phyloP scores from a whole-genome alignment of 208 protist species.

The Zelonia costaricensis region DNA sequence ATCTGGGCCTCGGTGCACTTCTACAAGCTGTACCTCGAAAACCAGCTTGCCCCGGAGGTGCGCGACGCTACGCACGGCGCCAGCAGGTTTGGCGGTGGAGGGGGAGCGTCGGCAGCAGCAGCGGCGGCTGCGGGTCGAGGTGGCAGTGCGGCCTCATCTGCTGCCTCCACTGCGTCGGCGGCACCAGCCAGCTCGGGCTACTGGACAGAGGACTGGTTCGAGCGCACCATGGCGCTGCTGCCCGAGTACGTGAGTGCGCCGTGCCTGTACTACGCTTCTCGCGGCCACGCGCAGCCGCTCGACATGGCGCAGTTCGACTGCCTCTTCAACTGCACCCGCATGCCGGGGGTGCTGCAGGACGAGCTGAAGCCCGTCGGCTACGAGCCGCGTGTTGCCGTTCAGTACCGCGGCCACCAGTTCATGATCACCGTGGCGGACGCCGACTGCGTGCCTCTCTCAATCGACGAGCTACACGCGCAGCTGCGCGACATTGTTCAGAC shows the following conservation, averaged over 20 bases:
- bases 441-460: constrained; percentile 61
- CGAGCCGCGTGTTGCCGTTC: constrained; percentile 71
- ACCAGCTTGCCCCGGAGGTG: constrained; percentile 70
- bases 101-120: no score
- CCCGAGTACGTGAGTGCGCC: constrained; percentile 62
- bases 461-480: constrained; percentile 78
- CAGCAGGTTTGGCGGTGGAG: no score
- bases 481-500: constrained; percentile 65
- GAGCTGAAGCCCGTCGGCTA: constrained; percentile 71
- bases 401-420: constrained; percentile 76
- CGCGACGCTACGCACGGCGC: constrained; percentile 25
- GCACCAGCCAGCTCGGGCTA: constrained; percentile 35
- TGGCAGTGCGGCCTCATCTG: no score
- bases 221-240: constrained; percentile 63
- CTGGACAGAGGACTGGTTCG: constrained; percentile 81
- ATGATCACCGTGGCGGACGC: constrained; percentile 70
- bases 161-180: no score
- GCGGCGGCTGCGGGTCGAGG: no score
- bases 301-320: constrained; percentile 84
- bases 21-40: constrained; percentile 73
- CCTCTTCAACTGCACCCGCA: constrained; percentile 82
- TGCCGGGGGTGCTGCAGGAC: constrained; percentile 81
- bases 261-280: constrained; percentile 46
- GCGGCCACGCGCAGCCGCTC: constrained; percentile 61
- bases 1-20: constrained; percentile 66